phyloP scores from a whole-genome alignment of 129 eudicot genomes.

The Dittrichia graveolens region DNA sequence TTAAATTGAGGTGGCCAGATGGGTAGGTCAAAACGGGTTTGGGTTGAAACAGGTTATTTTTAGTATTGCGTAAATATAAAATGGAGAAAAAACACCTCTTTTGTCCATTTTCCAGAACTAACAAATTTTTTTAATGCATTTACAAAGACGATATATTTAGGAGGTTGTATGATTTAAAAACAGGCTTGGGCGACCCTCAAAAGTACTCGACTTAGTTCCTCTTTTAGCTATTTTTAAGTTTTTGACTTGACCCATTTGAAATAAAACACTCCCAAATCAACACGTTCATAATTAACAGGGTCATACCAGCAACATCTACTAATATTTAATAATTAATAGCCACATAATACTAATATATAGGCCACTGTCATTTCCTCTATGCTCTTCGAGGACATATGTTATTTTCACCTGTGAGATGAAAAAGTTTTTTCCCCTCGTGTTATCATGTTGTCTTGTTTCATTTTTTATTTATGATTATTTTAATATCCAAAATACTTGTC shows the following conservation, averaged over 20 bases:
- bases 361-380: neutral
- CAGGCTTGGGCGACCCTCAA: neutral
- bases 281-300: neutral
- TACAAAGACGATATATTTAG: neutral
- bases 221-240: neutral
- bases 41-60: neutral
- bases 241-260: neutral
- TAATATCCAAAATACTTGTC: neutral
- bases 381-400: neutral
- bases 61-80: neutral
- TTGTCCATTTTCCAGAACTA: neutral
- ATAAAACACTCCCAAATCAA: neutral
- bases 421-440: neutral
- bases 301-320: neutral
- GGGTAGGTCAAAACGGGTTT: neutral
- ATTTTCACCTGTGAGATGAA: neutral
- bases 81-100: neutral
- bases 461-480: neutral
- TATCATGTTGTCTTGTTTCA: neutral
- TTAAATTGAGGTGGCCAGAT: neutral
- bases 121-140: neutral
- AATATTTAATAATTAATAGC: neutral
- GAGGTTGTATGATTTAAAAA: neutral
- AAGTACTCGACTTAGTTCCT: neutral
- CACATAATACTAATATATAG: too few relatives aligned